phyloP scores from a whole-genome alignment of 495 filamentous ascomycete species.

The Neurospora sp. region DNA sequence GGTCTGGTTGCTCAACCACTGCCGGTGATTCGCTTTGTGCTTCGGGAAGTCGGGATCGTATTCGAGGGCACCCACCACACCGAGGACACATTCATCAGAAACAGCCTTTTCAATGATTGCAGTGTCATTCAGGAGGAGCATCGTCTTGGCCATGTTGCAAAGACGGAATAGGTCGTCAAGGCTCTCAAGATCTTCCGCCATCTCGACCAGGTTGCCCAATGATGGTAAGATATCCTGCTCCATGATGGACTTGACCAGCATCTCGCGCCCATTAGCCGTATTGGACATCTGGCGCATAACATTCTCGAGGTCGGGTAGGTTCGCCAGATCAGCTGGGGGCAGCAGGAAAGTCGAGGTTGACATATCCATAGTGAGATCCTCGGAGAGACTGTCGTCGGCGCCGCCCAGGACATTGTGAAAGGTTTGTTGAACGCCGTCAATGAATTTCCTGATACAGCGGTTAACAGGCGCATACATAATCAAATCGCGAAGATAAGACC shows the following conservation, averaged over 20 bases:
- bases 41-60: constrained; percentile 98
- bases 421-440: constrained; percentile 69
- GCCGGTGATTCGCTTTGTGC: constrained; percentile 94
- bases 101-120: constrained; percentile 89
- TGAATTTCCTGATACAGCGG: constrained; percentile 66
- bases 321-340: constrained; percentile 66
- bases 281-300: constrained; percentile 66
- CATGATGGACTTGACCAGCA: constrained; percentile 80
- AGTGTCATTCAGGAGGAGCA: constrained; percentile 90
- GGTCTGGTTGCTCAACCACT: constrained; percentile 79
- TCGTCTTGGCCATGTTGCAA: constrained; percentile 96
- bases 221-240: constrained; percentile 78
- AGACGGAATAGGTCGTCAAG: constrained; percentile 75
- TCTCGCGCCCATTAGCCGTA: constrained; percentile 69
- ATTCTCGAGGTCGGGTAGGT: constrained; percentile 72
- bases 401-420: constrained; percentile 31
- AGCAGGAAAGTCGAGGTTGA: constrained; percentile 54
- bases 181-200: constrained; percentile 86
- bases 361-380: constrained; percentile 64
- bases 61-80: constrained; percentile 92
- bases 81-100: constrained; percentile 76
- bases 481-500: constrained; percentile 15
- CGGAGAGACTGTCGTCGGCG: constrained; percentile 81
- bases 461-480: constrained; percentile 5
- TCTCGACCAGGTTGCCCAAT: constrained; percentile 70